Percentiles rank a stretch among this genome's conserved stretches.
Conservation (phyloP, 2,329 filamentous ascomycete species). For the Fonsecaea pugnacius region DNA sequence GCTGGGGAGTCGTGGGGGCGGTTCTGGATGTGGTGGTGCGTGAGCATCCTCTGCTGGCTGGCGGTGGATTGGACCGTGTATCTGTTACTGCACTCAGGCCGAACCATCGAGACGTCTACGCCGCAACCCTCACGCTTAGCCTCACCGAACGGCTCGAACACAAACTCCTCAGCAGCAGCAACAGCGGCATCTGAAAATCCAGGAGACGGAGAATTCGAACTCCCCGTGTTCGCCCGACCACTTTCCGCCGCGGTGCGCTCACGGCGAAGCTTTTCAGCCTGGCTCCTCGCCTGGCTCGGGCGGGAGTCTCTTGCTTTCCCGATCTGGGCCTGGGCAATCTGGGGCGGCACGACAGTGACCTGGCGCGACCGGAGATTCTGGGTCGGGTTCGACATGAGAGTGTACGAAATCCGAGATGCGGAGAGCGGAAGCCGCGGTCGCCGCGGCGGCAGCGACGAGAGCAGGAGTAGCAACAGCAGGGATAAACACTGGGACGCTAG, state of each 20-base stretch:
- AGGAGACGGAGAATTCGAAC: conserved; percentile 53
- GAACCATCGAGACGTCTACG: conserved; percentile 61
- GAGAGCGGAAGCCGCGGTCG: background rate
- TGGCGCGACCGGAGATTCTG: conserved; percentile 85
- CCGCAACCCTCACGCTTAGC: background rate
- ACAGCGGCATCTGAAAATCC: background rate
- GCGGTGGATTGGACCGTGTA: conserved; percentile 74
- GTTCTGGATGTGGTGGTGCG: conserved; percentile 68
- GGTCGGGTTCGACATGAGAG: conserved; percentile 83
- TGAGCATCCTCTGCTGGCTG: conserved; percentile 72
- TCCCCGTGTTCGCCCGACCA: conserved; percentile 71
- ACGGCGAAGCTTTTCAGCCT: conserved; percentile 66
- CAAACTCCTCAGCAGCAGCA: background rate
- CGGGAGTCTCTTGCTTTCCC: conserved; percentile 82
- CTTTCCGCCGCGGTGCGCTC: background rate
- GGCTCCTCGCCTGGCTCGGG: conserved; percentile 81
- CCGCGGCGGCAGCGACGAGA: no score
- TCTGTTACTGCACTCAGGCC: conserved; percentile 71
- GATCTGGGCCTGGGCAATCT: conserved; percentile 87
- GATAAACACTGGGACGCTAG: background rate
- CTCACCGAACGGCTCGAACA: background rate
- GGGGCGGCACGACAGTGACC: conserved; percentile 81
- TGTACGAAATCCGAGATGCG: conserved; percentile 59
- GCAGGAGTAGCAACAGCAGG: background rate
- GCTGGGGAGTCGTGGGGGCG: conserved; percentile 70